Conservation (phyloP, 2,329 filamentous ascomycete species). For the Pseudopithomyces maydicus region DNA sequence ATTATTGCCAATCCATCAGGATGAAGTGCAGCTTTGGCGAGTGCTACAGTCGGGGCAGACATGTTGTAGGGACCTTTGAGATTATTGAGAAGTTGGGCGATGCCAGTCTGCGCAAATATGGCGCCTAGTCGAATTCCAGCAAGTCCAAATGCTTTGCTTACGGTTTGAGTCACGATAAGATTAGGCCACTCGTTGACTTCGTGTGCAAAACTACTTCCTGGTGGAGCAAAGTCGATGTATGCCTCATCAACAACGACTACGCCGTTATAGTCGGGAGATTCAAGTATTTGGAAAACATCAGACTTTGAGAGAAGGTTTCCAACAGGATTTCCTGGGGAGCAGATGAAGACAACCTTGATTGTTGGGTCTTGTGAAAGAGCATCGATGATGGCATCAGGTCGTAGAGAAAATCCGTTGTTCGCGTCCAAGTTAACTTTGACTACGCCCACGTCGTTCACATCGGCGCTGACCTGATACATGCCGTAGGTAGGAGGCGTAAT, state of each 20-base stretch:
- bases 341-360: constrained; percentile 91
- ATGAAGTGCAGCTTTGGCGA: constrained; percentile 77
- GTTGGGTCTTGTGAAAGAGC: constrained; percentile 65
- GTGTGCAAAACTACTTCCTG: constrained; percentile 80
- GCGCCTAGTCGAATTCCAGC: constrained; percentile 90
- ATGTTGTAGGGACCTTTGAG: constrained; percentile 98
- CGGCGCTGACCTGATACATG: constrained; percentile 95
- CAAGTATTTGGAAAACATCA: constrained; percentile 73
- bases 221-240: constrained; percentile 92
- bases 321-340: constrained; percentile 94
- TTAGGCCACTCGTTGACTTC: constrained; percentile 94
- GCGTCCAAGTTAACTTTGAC: constrained; percentile 81
- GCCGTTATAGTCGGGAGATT: constrained; percentile 93
- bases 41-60: constrained; percentile 80
- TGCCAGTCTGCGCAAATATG: constrained; percentile 75
- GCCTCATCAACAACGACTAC: constrained; percentile 93
- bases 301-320: constrained; percentile 76
- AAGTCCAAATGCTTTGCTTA: constrained; percentile 97
- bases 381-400: constrained; percentile 70
- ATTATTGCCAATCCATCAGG: constrained; percentile 74
- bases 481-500: constrained; percentile 97
- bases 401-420: constrained; percentile 69
- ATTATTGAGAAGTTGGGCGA: constrained; percentile 83
- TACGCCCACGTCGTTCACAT: constrained; percentile 88
- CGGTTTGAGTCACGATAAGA: constrained; percentile 94